Conservation (phyloP, 169 alveolate species). For the Besnoitia besnoiti region DNA sequence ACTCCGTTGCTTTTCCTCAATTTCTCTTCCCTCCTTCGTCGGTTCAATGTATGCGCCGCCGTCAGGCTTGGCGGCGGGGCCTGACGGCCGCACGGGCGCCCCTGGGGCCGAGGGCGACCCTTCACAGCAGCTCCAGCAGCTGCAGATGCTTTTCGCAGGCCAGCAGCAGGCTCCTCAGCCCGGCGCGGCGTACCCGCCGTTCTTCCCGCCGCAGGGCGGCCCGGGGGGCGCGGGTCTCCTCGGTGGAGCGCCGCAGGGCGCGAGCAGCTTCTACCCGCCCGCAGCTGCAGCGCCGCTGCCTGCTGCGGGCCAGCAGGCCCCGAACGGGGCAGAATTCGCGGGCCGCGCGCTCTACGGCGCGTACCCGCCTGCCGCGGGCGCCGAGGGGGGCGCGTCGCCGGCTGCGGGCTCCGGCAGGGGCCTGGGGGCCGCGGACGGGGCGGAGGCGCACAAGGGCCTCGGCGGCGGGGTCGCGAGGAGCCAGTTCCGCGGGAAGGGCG, state of each 20-base stretch:
- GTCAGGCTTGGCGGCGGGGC: too few relatives aligned
- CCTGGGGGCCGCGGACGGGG: not conserved
- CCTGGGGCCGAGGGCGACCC: not conserved
- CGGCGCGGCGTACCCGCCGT: not conserved
- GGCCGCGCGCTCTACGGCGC: too few relatives aligned
- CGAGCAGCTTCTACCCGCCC: not conserved
- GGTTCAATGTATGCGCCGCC: too few relatives aligned
- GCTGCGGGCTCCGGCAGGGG: not conserved
- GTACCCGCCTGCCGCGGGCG: too few relatives aligned
- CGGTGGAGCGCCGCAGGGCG: not conserved
- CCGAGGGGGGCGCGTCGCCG: not conserved
- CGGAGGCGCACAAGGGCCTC: too few relatives aligned
- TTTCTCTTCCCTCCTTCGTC: too few relatives aligned
- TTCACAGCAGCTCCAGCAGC: constrained; percentile 45
- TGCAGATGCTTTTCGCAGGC: not conserved
- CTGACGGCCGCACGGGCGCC: not conserved
- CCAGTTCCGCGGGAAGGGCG: not conserved
- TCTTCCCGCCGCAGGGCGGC: not conserved
- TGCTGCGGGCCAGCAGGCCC: too few relatives aligned
- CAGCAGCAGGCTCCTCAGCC: not conserved
- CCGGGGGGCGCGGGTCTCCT: not conserved
- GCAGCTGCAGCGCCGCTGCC: not conserved
- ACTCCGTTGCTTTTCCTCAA: too few relatives aligned
- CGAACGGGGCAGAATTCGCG: too few relatives aligned
- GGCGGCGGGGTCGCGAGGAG: not conserved